Evolutionary conservation across 192 early-diverging fungal species (phyloP).

Genomic region (Backusella australiensis): DNA sequence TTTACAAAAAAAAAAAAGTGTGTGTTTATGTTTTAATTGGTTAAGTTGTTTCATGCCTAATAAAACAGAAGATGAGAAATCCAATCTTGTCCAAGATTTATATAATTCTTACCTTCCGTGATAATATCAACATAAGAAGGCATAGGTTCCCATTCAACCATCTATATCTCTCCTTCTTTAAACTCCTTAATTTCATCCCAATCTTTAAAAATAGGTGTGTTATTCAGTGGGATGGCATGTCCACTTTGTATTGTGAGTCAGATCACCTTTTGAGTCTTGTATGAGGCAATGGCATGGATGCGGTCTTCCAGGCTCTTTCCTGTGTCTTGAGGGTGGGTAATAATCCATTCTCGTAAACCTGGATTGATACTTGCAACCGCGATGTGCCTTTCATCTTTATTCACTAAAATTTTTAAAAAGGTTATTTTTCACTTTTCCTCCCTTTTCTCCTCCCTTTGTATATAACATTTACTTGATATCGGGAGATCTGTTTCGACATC

Average conservation of each 20-base stretch:
- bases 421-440: neutral
- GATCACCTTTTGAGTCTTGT: slow-evolving; percentile 32
- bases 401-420: slow-evolving; percentile 7
- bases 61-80: no score
- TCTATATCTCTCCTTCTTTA: slow-evolving; percentile 23
- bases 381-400: slow-evolving; percentile 29
- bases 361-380: slow-evolving; percentile 32
- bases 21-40: neutral
- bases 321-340: slow-evolving; percentile 24
- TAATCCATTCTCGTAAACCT: slow-evolving; percentile 31
- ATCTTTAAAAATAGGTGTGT: slow-evolving; percentile 29
- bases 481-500: neutral
- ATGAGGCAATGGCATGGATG: slow-evolving; percentile 36
- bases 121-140: slow-evolving; percentile 41
- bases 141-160: slow-evolving; percentile 27
- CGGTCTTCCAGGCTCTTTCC: slow-evolving; percentile 25
- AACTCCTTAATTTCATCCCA: slow-evolving; percentile 28
- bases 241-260: slow-evolving; percentile 14
- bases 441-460: neutral
- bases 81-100: no score
- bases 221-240: slow-evolving; percentile 21
- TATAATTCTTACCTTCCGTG: slow-evolving; percentile 21
- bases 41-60: neutral
- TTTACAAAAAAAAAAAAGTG: neutral
- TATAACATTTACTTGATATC: neutral